A percentile compares a stretch with the other conserved stretches of the same genome.
Evolutionary conservation across 2,329 filamentous ascomycete genomes (phyloP).

Genomic region (Aspergillus ibericus): DNA sequence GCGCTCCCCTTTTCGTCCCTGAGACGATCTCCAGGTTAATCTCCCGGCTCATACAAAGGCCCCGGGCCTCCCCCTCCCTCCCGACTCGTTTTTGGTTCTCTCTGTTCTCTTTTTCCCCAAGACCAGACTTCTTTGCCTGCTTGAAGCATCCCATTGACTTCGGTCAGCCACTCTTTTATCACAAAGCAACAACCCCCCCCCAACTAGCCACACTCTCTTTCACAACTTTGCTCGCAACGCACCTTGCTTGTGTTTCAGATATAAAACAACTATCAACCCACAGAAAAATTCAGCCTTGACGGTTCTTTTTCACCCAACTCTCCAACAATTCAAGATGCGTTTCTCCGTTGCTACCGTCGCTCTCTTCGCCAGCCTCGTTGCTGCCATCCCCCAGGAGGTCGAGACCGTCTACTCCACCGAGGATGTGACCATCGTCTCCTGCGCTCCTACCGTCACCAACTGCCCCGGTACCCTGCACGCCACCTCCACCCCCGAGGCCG

Average conservation of each 20-base stretch:
- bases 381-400: constrained; percentile 38
- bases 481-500: constrained; percentile 27
- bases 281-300: constrained; percentile 29
- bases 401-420: constrained; percentile 59
- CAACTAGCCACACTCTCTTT: constrained; percentile 38
- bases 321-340: constrained; percentile 44
- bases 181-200: constrained; percentile 6
- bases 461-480: constrained; percentile 45
- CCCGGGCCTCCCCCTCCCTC: constrained; percentile 24
- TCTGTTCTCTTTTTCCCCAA: constrained; percentile 31
- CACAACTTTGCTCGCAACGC: constrained; percentile 10
- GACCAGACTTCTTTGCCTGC: constrained; percentile 32
- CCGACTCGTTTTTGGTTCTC: constrained; percentile 22
- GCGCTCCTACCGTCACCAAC: constrained; percentile 61
- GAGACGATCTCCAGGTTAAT: constrained; percentile 37
- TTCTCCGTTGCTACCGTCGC: constrained; percentile 44
- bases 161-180: constrained; percentile 47
- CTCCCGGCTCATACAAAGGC: constrained; percentile 43
- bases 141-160: constrained; percentile 42
- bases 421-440: constrained; percentile 63
- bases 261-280: constrained; percentile 5
- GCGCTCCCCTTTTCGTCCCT: constrained; percentile 22
- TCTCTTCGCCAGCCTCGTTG: constrained; percentile 43
- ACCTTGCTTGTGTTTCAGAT: constrained; percentile 5
- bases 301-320: constrained; percentile 27